phyloP scores from a whole-genome alignment of 495 filamentous ascomycete genomes.

The Aspergillus cristatus region DNA sequence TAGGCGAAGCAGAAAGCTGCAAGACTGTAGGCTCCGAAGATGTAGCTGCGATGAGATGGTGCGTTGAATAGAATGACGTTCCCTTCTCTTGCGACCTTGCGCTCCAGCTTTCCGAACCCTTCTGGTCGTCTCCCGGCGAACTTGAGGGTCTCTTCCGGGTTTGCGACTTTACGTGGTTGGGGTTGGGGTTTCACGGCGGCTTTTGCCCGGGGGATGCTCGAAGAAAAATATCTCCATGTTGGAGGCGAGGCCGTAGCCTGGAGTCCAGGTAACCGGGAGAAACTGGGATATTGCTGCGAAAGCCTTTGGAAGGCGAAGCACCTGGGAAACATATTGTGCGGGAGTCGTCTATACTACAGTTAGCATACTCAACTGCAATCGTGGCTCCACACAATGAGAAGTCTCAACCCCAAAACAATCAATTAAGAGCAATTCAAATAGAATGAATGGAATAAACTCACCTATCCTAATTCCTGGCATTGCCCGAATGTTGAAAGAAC shows the following conservation, averaged over 20 bases:
- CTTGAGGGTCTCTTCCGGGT: slow-evolving; percentile 14
- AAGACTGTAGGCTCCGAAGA: slow-evolving; percentile 45
- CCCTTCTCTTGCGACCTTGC: slow-evolving; percentile 28
- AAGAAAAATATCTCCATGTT: slow-evolving; percentile 28
- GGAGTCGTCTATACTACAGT: slow-evolving; percentile 2
- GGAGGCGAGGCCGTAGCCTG: slow-evolving; percentile 6
- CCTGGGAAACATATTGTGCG: slow-evolving; percentile 24
- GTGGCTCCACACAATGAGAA: too few relatives aligned
- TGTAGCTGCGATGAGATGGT: slow-evolving; percentile 50
- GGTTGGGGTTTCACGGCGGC: slow-evolving; percentile 8
- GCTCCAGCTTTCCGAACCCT: slow-evolving; percentile 23
- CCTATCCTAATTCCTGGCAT: slow-evolving; percentile 8
- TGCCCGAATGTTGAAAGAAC: not conserved
- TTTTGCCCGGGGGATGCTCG: slow-evolving; percentile 18
- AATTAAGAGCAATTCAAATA: not conserved
- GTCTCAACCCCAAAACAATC: too few relatives aligned
- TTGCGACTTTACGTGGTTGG: slow-evolving; percentile 1
- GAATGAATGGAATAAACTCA: slow-evolving; percentile 7
- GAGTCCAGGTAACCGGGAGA: slow-evolving; percentile 7
- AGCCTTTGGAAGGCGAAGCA: slow-evolving; percentile 20
- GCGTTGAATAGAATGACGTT: slow-evolving; percentile 49
- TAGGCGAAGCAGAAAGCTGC: slow-evolving; percentile 49
- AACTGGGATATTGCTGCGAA: slow-evolving; percentile 17
- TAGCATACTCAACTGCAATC: not conserved
- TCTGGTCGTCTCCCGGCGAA: slow-evolving; percentile 18